Base-by-base conservation (phyloP, 768 basidiomycete genomes). In the Amanita fuliginea region DNA sequence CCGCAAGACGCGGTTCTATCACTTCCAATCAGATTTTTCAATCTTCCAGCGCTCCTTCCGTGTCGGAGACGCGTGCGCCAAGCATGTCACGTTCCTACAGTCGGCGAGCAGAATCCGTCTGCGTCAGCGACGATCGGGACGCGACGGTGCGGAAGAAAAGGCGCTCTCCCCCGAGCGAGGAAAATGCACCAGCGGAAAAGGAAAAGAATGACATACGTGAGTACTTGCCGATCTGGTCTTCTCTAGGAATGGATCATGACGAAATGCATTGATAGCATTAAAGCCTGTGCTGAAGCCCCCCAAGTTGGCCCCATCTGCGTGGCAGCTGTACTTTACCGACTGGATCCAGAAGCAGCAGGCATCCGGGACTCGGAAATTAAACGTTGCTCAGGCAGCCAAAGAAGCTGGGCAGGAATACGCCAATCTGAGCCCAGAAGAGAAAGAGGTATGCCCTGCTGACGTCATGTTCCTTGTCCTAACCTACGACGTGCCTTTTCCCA, bases 311-410 rank as follows among this genome's bases (percentile, higher is more conserved):
- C 90, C 88, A 3, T 93, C 90, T 3, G 89, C 92, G 48, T 96
- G 93, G 93, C 93, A 96, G 65, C 76, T 96, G 39, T 96, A 91
- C 67, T 95, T 96, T 63, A 91, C 91, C 19, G 90, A 95, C 62
- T 93, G 88, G 81, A 92, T 96, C 55, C 86, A 90, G 63, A 77
- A 78, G 59, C 85, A 88, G 62, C 86, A 89, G 65, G 80, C 81
- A 52, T 76, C 78, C 19, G 84, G 81, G 52, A 79, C 76, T 36
- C 75, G 88, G 58, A 95, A 95, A 68, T 76, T 95, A 32, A 95
- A 96, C 64, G 90, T 96, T 51, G 93, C 93, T 13, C 89, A 94
- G 62, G 88, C 90, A 34, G 92, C 93, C 53, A 94, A 94, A 65
- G 91, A 94, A 64, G 92, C 93, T 32, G 92, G 90, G 26, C 80